Percentiles rank a stretch among this genome's conserved stretches.
These are phyloP conservation scores for Pseudocercospora pini-densiflorae DNA, from an alignment of 2,329 filamentous ascomycete genomes.

Conservation along the genomic window DNA sequence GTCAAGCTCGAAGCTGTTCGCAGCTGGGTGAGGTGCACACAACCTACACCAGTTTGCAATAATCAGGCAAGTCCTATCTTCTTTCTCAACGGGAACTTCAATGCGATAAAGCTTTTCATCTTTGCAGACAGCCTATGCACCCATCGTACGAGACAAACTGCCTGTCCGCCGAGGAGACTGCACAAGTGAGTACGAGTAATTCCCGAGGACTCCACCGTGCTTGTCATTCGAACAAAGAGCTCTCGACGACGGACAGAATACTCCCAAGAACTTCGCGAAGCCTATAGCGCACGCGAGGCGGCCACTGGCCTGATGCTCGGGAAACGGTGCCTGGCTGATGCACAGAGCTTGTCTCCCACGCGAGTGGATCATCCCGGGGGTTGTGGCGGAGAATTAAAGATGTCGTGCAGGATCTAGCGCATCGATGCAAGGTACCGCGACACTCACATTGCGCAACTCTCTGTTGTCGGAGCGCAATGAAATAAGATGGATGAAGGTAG, in stretches of 20 bases:
- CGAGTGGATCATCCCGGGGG: slow-evolving; percentile 19
- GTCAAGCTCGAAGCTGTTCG: slow-evolving; percentile 4
- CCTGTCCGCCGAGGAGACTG: neutral
- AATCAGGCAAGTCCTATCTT: slow-evolving; percentile 8
- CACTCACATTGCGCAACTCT: neutral
- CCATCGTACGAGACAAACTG: neutral
- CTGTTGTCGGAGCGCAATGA: neutral
- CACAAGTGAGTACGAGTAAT: slow-evolving; percentile 1
- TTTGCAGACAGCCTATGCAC: neutral
- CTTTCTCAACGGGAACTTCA: neutral
- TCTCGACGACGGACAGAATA: too few species aligned
- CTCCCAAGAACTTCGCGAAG: neutral
- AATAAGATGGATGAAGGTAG: neutral
- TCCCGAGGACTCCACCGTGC: neutral
- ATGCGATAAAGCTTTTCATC: neutral
- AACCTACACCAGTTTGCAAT: neutral
- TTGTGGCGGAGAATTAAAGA: slow-evolving; percentile 11
- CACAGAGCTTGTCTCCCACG: slow-evolving; percentile 18
- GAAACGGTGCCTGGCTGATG: slow-evolving; percentile 19
- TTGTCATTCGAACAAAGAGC: neutral
- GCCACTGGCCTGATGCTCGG: slow-evolving; percentile 8
- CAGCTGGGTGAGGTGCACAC: neutral
- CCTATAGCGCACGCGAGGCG: neutral
- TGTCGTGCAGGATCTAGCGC: slow-evolving; percentile 20
- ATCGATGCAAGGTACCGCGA: slow-evolving; percentile 18